Base-by-base conservation (phyloP, 228 moss, liverwort and hornwort species). In the Sphagnum fallax region DNA sequence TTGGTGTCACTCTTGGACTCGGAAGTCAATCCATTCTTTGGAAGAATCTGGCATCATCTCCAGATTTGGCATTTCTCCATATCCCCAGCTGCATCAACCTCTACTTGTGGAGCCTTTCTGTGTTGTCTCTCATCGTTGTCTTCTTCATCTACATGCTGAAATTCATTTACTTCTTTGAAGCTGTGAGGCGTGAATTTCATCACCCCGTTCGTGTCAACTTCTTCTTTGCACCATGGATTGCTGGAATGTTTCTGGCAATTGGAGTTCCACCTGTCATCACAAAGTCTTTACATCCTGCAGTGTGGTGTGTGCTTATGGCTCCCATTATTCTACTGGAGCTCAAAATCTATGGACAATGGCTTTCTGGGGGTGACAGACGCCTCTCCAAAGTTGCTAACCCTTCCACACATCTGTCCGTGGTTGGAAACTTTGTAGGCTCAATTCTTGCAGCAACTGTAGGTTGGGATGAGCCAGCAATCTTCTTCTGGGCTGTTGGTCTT, bases 201-300 rank as follows among this genome's bases (percentile, higher is more conserved):
- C 71, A 71, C 15, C 71, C 71, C 8, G 71, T 71, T 15, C 61
- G 71, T n/a, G 62, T 71, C 10, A 71, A 71, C 61, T 71, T 71
- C 71, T 71, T 71, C 49, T 62, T 71, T 61, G 71, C 71, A 6
- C 71, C 71, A 9, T 71, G 71, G 71, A 62, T 71, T 61, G 61
- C 71, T 8, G 60, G 61, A 50, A 71, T 71, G 71, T 71, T 71
- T 16, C 61, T 71, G 49, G 62, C 61, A 48, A 47, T 71, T 15
- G 71, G 71, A 15, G 48, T 71, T 47, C 71, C 61, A 5, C 61
- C 6, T 48, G n/a, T 5, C 11, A 61, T 71, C 49, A 7, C 61
- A 18, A 62, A 18, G 48, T 7, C 47, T 51, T 47, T 71, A 16
- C 60, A 14, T 49, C 71, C 71, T 10, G 61, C 61, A 16, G 13